These are phyloP conservation scores for Naematelia aurantialba DNA, from an alignment of 768 basidiomycete species.

Conservation along the genomic window DNA sequence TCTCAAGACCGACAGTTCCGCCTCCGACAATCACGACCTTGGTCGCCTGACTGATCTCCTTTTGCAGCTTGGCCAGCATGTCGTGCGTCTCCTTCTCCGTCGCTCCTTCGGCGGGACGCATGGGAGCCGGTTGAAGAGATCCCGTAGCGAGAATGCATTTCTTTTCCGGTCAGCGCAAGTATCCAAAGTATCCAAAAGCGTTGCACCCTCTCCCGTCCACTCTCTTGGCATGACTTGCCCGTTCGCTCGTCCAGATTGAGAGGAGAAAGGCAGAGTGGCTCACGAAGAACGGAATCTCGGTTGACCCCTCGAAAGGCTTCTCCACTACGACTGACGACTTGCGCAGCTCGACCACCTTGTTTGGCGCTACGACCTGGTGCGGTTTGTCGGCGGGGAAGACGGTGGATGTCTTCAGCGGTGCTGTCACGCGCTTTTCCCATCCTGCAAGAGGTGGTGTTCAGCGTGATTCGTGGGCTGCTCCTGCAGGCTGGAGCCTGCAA, in stretches of 20 bases:
- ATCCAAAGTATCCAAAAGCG: not conserved
- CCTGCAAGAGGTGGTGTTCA: no score
- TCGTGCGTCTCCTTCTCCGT: conserved; percentile 13
- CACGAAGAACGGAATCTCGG: conserved; percentile 42
- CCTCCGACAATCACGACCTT: conserved; percentile 67
- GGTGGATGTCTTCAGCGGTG: conserved; percentile 27
- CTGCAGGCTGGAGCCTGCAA: no score
- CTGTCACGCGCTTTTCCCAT: conserved; percentile 40
- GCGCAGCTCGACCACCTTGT: conserved; percentile 38
- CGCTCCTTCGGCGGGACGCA: conserved; percentile 27
- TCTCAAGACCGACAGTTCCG: conserved; percentile 64
- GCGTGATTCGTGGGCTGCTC: no score
- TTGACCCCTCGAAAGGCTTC: conserved; percentile 41
- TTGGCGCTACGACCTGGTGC: conserved; percentile 38
- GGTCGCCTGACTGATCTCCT: conserved; percentile 54
- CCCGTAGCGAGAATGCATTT: conserved; percentile 46
- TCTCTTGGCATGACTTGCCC: not conserved
- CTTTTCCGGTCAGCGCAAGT: conserved; percentile 14
- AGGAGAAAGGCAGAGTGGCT: conserved; percentile 4
- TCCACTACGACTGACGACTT: conserved; percentile 36
- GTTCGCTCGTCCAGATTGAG: conserved; percentile 2
- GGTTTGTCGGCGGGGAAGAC: conserved; percentile 31
- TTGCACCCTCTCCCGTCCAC: not conserved
- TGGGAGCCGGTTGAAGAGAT: conserved; percentile 39
- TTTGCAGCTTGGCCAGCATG: conserved; percentile 52